These are phyloP conservation scores for Sophora flavescens DNA, from an alignment of 306 rosid genomes.

Conservation along the genomic window DNA sequence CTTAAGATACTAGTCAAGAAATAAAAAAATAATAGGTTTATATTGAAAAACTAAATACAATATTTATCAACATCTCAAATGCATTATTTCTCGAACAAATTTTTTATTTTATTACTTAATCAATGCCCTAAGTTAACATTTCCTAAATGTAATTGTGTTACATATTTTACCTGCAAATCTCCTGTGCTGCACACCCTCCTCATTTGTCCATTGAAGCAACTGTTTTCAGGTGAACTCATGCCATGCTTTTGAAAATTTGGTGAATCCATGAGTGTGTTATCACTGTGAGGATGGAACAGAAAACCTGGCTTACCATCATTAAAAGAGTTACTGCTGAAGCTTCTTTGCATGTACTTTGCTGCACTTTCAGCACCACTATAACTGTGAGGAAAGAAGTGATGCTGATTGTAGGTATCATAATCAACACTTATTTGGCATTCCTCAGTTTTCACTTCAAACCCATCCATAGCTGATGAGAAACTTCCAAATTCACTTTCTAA, in stretches of 20 bases:
- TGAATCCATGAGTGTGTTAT: conserved; percentile 55
- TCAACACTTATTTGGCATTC: conserved; percentile 58
- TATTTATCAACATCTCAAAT: too few relatives aligned
- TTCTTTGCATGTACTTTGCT: conserved; percentile 73
- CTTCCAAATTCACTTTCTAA: conserved; percentile 47
- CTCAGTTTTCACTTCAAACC: conserved; percentile 66
- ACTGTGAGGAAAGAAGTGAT: conserved; percentile 57
- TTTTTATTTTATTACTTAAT: too few relatives aligned
- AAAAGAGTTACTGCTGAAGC: conserved; percentile 69
- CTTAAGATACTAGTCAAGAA: too few relatives aligned
- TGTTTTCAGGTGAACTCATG: conserved; percentile 59
- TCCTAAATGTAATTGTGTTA: background rate
- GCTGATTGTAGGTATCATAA: conserved; percentile 38
- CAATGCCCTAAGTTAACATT: too few relatives aligned
- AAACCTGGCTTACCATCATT: conserved; percentile 66
- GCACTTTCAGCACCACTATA: conserved; percentile 60
- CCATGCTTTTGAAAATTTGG: conserved; percentile 55
- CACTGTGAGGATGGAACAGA: conserved; percentile 53
- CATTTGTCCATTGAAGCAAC: conserved; percentile 58
- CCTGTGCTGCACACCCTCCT: conserved; percentile 88
- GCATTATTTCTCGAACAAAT: too few relatives aligned
- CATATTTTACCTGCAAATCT: conserved; percentile 74
- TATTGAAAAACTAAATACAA: too few relatives aligned
- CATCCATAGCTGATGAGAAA: conserved; percentile 54
- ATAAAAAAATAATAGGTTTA: too few relatives aligned